These are phyloP conservation scores for Millerozyma miso DNA, from an alignment of 805 yeast genomes.

Conservation along the genomic window DNA sequence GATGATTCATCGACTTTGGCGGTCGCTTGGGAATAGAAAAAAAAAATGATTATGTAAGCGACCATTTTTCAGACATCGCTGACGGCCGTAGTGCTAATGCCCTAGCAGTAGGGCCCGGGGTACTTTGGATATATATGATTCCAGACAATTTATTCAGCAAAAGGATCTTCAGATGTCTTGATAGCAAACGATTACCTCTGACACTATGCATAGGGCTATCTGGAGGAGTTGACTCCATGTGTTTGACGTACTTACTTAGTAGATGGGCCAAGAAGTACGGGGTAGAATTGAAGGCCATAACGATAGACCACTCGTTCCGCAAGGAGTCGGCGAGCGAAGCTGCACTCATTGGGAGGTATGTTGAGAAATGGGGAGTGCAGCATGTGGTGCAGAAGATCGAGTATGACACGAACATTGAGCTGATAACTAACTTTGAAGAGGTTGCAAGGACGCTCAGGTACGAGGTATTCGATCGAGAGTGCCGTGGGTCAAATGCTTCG, in stretches of 20 bases:
- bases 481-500: slow-evolving; percentile 28
- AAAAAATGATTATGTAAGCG: slow-evolving; percentile 1
- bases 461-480: slow-evolving; percentile 35
- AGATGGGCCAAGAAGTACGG: slow-evolving; percentile 27
- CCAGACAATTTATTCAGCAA: slow-evolving; percentile 9
- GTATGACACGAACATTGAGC: slow-evolving; percentile 21
- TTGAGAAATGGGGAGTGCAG: slow-evolving; percentile 28
- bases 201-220: slow-evolving; percentile 57
- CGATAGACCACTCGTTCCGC: slow-evolving; percentile 63
- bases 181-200: slow-evolving; percentile 15
- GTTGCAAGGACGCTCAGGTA: slow-evolving; percentile 57
- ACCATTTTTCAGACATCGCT: not conserved
- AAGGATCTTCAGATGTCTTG: slow-evolving; percentile 10
- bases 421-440: slow-evolving; percentile 47
- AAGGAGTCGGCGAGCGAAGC: slow-evolving; percentile 50
- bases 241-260: slow-evolving; percentile 49
- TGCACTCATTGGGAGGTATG: slow-evolving; percentile 25
- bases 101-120: not conserved
- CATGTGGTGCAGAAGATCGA: slow-evolving; percentile 27
- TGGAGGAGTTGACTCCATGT: slow-evolving; percentile 83
- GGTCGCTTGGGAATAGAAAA: not conserved
- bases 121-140: slow-evolving; percentile 9
- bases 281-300: slow-evolving; percentile 44
- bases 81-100: no score
- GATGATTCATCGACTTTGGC: not conserved